Conservation (phyloP, 1,139 yeast genomes). For the Blastobotrys niveus region DNA sequence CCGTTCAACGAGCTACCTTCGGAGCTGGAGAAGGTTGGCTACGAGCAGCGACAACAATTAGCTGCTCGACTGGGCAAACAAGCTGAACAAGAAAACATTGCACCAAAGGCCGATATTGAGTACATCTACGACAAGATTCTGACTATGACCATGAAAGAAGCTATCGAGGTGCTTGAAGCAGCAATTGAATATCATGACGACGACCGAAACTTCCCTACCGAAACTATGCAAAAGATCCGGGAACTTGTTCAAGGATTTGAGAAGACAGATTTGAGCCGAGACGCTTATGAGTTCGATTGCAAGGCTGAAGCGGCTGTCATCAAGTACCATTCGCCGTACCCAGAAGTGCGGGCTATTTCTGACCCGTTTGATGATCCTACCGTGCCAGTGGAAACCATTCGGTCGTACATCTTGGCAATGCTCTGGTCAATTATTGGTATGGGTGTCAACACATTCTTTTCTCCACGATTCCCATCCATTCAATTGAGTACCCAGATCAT, state of each 20-base stretch:
- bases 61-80: constrained; percentile 6
- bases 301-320: constrained; percentile 44
- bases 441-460: constrained; percentile 53
- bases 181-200: constrained; percentile 40
- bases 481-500: constrained; percentile 43
- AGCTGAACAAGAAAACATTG: constrained; percentile 12
- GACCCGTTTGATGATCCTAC: constrained; percentile 45
- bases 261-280: constrained; percentile 27
- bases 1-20: not conserved
- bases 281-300: constrained; percentile 27
- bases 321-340: constrained; percentile 54
- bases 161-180: constrained; percentile 40
- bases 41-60: constrained; percentile 1
- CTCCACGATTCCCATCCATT: constrained; percentile 51
- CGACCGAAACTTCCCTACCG: constrained; percentile 48
- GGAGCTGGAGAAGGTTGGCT: constrained; percentile 2
- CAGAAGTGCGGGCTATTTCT: constrained; percentile 56
- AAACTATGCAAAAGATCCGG: constrained; percentile 17
- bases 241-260: constrained; percentile 19
- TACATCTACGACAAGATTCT: constrained; percentile 41
- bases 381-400: constrained; percentile 48
- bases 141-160: constrained; percentile 38
- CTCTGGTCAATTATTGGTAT: constrained; percentile 54
- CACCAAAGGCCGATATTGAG: constrained; percentile 17
- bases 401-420: constrained; percentile 52